Conservation (phyloP, 208 protist species). For the Leishmania mexicana region DNA sequence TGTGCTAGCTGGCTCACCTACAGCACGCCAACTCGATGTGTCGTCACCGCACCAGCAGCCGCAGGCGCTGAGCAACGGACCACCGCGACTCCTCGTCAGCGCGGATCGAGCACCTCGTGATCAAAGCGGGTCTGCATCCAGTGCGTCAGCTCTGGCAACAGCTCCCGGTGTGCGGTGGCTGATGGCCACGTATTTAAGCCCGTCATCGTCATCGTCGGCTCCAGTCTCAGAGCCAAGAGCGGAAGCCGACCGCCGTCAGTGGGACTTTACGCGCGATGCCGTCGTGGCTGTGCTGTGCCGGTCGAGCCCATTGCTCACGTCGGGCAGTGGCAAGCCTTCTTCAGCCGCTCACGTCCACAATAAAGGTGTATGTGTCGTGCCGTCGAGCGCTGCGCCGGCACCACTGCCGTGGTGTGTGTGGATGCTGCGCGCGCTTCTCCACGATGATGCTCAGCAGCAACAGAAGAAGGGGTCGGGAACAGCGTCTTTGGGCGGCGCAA, state of each 20-base stretch:
- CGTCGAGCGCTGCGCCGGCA: background rate
- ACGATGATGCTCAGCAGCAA: background rate
- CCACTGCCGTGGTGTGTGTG: slow-evolving; percentile 26
- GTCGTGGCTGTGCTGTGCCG: slow-evolving; percentile 5
- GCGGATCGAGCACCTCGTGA: background rate
- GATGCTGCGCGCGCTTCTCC: slow-evolving; percentile 24
- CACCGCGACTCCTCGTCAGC: background rate
- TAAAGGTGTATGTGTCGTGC: background rate
- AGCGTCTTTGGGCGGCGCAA: background rate
- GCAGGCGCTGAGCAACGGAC: background rate
- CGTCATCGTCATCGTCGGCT: background rate
- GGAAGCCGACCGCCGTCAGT: background rate
- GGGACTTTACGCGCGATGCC: background rate
- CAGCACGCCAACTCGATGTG: background rate
- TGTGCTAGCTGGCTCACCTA: slow-evolving; percentile 4
- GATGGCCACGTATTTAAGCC: slow-evolving; percentile 1
- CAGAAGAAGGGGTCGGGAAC: background rate
- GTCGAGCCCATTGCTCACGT: background rate
- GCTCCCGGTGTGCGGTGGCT: slow-evolving; percentile 11
- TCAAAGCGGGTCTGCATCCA: background rate
- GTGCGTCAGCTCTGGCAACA: background rate
- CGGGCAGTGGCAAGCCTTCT: background rate
- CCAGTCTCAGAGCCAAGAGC: background rate
- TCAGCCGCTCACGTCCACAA: background rate
- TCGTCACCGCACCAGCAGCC: background rate